Evolutionary conservation across 169 alveolate species (phyloP).

Genomic region (Plasmodium billcollinsi): DNA sequence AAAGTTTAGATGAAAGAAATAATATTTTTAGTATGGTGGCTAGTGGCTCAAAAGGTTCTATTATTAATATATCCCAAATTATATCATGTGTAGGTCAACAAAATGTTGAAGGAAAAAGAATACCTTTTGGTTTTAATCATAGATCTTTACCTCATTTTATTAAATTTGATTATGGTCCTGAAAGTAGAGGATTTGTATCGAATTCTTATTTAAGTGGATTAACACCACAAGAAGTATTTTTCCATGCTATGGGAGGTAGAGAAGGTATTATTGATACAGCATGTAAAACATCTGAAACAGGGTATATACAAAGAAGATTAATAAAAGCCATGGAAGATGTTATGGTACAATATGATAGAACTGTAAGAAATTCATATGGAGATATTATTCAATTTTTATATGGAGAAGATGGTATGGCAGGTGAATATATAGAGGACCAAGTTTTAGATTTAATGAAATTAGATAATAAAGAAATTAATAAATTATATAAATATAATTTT

Average conservation of each 20-base stretch:
- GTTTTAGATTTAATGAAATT: constrained; percentile 93
- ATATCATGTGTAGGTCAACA: constrained; percentile 99
- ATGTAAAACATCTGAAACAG: constrained; percentile 99
- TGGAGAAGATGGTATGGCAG: constrained; percentile 99
- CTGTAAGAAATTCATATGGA: constrained; percentile 97
- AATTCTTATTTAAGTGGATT: constrained; percentile 97
- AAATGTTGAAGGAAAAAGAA: constrained; percentile 99
- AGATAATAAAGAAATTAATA: constrained; percentile 91
- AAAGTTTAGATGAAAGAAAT: constrained; percentile 94
- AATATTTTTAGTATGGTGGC: constrained; percentile 98
- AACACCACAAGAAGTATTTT: constrained; percentile 99
- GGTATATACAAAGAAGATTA: constrained; percentile 99
- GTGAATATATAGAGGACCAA: constrained; percentile 99
- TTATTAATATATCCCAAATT: constrained; percentile 97
- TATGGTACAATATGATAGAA: constrained; percentile 99
- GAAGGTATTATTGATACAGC: constrained; percentile 99
- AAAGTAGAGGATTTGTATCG: constrained; percentile 98
- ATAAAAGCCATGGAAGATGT: constrained; percentile 99
- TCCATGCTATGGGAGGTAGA: constrained; percentile 99
- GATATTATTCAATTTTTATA: constrained; percentile 98
- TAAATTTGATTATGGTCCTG: constrained; percentile 99
- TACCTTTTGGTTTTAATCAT: constrained; percentile 98
- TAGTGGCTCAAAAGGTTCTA: constrained; percentile 98
- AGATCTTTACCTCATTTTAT: constrained; percentile 99
- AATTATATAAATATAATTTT: constrained; percentile 85